Conservation (phyloP, 2,329 filamentous ascomycete species). For the Neophaeococcomyces aloes region DNA sequence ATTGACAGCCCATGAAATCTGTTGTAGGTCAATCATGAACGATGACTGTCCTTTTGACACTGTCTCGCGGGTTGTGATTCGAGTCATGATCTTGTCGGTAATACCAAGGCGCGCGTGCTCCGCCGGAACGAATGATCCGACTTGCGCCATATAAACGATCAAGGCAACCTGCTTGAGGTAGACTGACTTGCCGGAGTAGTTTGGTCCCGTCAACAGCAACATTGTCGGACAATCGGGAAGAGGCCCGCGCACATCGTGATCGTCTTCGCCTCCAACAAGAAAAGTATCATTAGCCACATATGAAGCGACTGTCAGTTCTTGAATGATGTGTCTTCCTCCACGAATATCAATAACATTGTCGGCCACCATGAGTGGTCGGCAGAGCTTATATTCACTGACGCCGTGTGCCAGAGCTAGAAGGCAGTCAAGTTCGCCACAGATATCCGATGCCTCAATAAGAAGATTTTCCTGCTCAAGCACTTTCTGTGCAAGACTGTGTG, state of each 20-base stretch:
- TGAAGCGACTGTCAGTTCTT: conserved; percentile 68
- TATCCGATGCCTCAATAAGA: conserved; percentile 60
- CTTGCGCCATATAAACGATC: conserved; percentile 83
- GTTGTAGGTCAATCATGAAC: conserved; percentile 76
- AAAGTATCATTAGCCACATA: conserved; percentile 75
- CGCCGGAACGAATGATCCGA: conserved; percentile 86
- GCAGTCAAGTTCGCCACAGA: conserved; percentile 76
- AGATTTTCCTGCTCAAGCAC: conserved; percentile 59
- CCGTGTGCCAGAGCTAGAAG: conserved; percentile 69
- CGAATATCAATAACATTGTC: conserved; percentile 63
- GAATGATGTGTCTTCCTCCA: conserved; percentile 71
- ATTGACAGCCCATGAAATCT: conserved; percentile 66
- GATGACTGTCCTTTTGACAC: conserved; percentile 56
- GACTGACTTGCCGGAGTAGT: conserved; percentile 92
- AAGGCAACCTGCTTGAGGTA: conserved; percentile 89
- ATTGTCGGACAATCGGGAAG: conserved; percentile 47
- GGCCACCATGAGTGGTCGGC: conserved; percentile 56
- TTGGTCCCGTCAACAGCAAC: conserved; percentile 79
- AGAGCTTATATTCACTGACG: conserved; percentile 63
- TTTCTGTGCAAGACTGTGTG: conserved; percentile 62
- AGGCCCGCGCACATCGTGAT: conserved; percentile 10
- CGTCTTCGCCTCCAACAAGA: conserved; percentile 48
- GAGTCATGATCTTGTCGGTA: conserved; percentile 85
- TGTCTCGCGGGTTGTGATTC: conserved; percentile 64
- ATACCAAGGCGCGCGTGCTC: conserved; percentile 65